Evolutionary conservation across 257 asterid genomes (phyloP), one percentile per base, ranked within the genome.

Genomic region (Mentha longifolia): DNA sequence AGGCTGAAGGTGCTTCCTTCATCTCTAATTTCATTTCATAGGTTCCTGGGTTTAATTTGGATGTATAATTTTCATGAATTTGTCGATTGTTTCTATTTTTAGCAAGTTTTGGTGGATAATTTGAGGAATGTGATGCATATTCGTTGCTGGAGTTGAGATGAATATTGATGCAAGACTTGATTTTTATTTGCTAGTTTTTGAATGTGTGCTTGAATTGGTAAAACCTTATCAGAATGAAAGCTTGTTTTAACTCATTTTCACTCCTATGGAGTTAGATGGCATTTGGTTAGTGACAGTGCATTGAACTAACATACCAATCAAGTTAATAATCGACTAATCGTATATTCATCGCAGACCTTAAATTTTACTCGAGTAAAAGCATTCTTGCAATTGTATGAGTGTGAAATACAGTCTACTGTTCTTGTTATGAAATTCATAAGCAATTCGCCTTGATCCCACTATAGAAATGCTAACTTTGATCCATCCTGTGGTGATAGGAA

Each of bases 1-100:
- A 84, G 91, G 75, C 74, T 90, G 71, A 92, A 90, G 97, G 98
- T 90, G 49, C 42, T 43, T 9, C 42, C 5, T 5, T 33, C 6
- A 17, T 2, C 8, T 42, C 55, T 70, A 50, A 49, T 13, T 70
- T 19, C 12, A 6, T 73, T 37, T 47, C 4, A 54, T 68, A 14
- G 33, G 25, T 30, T 42, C 22, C 12, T 55, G 13, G 60, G 56
- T 47, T n/a, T 35, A 54, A 28, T 64, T 22, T 15, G 39, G 54
- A 49, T 45, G 46, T 62, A 20, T 43, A 10, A 15, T 39, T 17
- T 52, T 43, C 11, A 47, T 16, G 31, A 47, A 52, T 17, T 50
- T 52, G 13, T 31, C 45, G 30, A 60, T 43, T 47, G 15, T 20
- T 41, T 0, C 28, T 33, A 22, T 31, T 62, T 45, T 47, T 17